Evolutionary conservation across 371 early-diverging fungal genomes (phyloP).

Genomic region (Saksenaea oblongispora): DNA sequence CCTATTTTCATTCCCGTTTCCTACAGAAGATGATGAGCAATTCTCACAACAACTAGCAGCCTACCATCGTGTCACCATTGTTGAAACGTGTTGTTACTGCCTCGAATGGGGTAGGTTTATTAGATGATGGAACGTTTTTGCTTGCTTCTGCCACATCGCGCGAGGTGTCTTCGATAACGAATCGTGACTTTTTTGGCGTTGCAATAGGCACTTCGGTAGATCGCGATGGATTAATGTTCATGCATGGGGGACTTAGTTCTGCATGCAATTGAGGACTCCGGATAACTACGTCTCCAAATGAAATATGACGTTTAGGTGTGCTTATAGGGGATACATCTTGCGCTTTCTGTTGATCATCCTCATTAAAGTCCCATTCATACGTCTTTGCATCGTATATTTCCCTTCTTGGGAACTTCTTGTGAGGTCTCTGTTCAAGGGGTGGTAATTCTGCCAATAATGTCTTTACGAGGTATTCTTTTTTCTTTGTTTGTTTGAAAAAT

Average conservation of each 20-base stretch:
- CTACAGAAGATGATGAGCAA: not conserved
- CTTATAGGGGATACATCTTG: not conserved
- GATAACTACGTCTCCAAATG: constrained; percentile 51
- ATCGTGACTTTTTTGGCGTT: constrained; percentile 48
- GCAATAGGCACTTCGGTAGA: not conserved
- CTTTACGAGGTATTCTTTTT: constrained; percentile 65
- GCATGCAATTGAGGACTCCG: constrained; percentile 19
- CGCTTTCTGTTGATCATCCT: constrained; percentile 1
- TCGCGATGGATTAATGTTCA: constrained; percentile 1
- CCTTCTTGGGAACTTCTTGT: constrained; percentile 42
- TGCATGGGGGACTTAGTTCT: not conserved
- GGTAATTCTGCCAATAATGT: constrained; percentile 66
- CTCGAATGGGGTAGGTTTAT: not conserved
- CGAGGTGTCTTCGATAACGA: constrained; percentile 52
- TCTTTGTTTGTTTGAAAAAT: constrained; percentile 85
- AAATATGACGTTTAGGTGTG: constrained; percentile 36
- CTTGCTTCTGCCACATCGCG: not conserved
- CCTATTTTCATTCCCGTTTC: constrained; percentile 60
- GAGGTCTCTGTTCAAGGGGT: constrained; percentile 66
- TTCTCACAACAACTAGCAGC: not conserved
- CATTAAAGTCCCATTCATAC: constrained; percentile 51
- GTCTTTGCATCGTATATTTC: constrained; percentile 25
- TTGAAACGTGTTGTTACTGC: not conserved
- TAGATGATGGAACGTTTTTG: not conserved
- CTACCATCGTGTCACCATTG: constrained; percentile 9